Base-by-base conservation (phyloP, 2,329 filamentous ascomycete genomes). In the Arthrinium phaeospermum region DNA sequence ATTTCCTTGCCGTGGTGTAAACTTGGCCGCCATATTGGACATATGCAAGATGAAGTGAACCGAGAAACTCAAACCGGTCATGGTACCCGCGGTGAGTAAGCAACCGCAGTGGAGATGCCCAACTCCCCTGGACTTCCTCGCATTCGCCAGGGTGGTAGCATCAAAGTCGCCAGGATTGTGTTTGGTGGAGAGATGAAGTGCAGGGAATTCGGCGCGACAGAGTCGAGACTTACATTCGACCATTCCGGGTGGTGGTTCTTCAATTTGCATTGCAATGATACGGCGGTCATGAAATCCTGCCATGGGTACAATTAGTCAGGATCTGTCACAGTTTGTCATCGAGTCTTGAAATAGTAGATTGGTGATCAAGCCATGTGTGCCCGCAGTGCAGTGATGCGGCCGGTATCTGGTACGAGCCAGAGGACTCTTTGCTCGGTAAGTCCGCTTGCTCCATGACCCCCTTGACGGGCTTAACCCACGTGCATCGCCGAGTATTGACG, bases 271-370 rank as follows among this genome's bases (percentile, higher is more conserved):
- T 93, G 88, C 45, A 91, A 82, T 14, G 92, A 90, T 19, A 94
- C 87, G 2, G 86, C 86, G n/a, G 91, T 92, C 92, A 94, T 94
- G 82, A 94, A 94, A 75, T 91, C 91, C 91, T 92, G 74, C n/a
- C 37, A 46, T 22, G 8, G 46, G 22, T n/a, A 27, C 46, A 8
- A 41, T 44, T 16, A 46, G 49, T 64, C 30, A 57, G 69, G 70
- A 51, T 24, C 37, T 30, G 47, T 47, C 67, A 47, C 30, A 46
- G 30, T 68, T 68, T 30, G 67, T 68, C 27, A 46, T 68, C n/a
- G 4, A 22, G n/a, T 13, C 34, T 24, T n/a, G 34, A 41, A 41
- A 64, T 64, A 64, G 49, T 34, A 37, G 22, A 22, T 37, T 45
- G 67, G 37, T 34, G 47, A 37, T 12, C 22, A 41, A 41, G 8